Conservation (phyloP, 768 basidiomycete genomes). For the Termitomyces sp. region DNA sequence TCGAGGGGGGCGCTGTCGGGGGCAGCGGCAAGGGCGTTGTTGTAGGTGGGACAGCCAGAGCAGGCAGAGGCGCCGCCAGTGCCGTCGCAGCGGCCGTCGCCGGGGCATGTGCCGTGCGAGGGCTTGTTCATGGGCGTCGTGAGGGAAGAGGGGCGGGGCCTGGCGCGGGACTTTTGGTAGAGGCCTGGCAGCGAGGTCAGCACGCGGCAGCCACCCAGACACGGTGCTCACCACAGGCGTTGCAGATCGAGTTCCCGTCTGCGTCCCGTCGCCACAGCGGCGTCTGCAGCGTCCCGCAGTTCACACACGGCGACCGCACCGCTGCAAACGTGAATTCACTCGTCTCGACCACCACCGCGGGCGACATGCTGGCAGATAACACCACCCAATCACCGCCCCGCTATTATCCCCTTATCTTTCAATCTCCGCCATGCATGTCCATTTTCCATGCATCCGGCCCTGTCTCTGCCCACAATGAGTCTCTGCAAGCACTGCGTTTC, state of each 20-base stretch:
- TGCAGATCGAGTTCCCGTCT: conserved; percentile 82
- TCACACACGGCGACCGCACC: conserved; percentile 50
- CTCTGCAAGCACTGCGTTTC: conserved; percentile 44
- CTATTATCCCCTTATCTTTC: conserved; percentile 22
- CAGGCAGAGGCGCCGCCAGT: conserved; percentile 93
- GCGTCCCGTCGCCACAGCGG: conserved; percentile 82
- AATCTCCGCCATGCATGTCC: conserved; percentile 7
- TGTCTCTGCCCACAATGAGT: conserved; percentile 20
- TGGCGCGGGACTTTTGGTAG: conserved; percentile 79
- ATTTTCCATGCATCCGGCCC: background rate
- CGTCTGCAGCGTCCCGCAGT: conserved; percentile 73
- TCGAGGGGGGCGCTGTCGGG: conserved; percentile 24
- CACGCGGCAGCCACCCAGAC: background rate
- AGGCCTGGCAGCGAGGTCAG: conserved; percentile 45
- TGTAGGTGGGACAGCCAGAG: conserved; percentile 94
- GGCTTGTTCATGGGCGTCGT: conserved; percentile 6
- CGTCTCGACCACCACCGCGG: conserved; percentile 15
- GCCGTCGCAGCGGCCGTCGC: conserved; percentile 96
- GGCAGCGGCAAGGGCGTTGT: conserved; percentile 65
- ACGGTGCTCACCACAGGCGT: conserved; percentile 70
- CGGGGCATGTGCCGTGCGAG: conserved; percentile 80
- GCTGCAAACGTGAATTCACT: conserved; percentile 16
- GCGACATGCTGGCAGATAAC: conserved; percentile 22
- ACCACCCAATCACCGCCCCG: conserved; percentile 28
- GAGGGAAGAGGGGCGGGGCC: conserved; percentile 64